Evolutionary conservation across 805 yeast species (phyloP).

Genomic region (Metschnikowia noctiluminum): DNA sequence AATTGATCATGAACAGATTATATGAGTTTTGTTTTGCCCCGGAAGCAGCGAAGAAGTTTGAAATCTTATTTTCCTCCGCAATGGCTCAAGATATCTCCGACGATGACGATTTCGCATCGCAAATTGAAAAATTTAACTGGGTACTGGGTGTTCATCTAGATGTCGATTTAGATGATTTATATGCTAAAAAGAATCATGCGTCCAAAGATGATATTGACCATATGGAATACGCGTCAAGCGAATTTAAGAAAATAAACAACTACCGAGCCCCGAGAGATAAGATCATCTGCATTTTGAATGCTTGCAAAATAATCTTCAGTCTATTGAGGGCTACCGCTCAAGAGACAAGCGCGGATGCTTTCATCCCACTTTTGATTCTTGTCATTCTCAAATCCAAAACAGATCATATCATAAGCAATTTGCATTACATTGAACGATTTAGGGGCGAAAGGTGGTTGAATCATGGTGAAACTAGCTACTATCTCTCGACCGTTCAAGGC

Average conservation of each 20-base stretch:
- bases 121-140: slow-evolving; percentile 66
- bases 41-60: slow-evolving; percentile 37
- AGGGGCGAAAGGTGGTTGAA: slow-evolving; percentile 68
- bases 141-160: slow-evolving; percentile 75
- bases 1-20: slow-evolving; percentile 83
- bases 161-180: slow-evolving; percentile 45
- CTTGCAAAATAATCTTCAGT: slow-evolving; percentile 91
- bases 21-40: slow-evolving; percentile 82
- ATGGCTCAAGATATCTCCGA: slow-evolving; percentile 55
- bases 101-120: slow-evolving; percentile 52
- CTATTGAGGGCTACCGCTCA: slow-evolving; percentile 67
- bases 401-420: slow-evolving; percentile 65
- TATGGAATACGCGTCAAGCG: slow-evolving; percentile 63
- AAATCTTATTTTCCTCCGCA: slow-evolving; percentile 22
- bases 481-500: slow-evolving; percentile 84
- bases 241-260: slow-evolving; percentile 71
- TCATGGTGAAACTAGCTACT: slow-evolving; percentile 87
- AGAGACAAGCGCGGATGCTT: slow-evolving; percentile 86
- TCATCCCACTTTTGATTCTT: slow-evolving; percentile 83
- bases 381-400: slow-evolving; percentile 72
- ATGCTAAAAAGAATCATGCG: slow-evolving; percentile 24
- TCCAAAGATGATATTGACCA: slow-evolving; percentile 29
- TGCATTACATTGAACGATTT: slow-evolving; percentile 82
- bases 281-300: slow-evolving; percentile 82
- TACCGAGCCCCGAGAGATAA: slow-evolving; percentile 95